Evolutionary conservation across 257 asterid species (phyloP).

Genomic region (Jaltomata sinuosa): DNA sequence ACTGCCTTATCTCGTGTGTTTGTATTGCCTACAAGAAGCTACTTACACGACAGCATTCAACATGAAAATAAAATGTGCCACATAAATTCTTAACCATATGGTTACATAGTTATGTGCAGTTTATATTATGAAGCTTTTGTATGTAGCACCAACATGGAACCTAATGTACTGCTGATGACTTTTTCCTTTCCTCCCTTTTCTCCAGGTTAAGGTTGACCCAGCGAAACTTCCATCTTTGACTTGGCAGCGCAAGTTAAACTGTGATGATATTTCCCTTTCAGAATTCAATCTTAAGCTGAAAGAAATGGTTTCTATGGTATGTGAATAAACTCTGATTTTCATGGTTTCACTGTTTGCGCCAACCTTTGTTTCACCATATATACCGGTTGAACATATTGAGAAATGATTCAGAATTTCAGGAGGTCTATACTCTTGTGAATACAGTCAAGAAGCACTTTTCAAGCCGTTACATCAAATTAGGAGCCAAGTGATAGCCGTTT

Average conservation of each 20-base stretch:
- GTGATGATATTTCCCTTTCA: slow-evolving; percentile 45
- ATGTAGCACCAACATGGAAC: not conserved
- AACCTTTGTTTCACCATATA: not conserved
- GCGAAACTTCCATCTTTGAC: slow-evolving; percentile 69
- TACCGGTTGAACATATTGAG: not conserved
- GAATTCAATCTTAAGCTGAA: slow-evolving; percentile 53
- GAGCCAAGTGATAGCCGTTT: not conserved
- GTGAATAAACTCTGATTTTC: slow-evolving; percentile 12
- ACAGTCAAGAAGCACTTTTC: not conserved
- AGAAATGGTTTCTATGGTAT: slow-evolving; percentile 71
- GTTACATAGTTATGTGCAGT: not conserved
- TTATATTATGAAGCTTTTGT: not conserved
- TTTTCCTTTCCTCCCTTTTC: slow-evolving; percentile 1
- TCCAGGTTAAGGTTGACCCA: slow-evolving; percentile 56
- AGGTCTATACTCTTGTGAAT: not conserved
- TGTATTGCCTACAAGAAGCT: not conserved
- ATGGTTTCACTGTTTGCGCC: not conserved
- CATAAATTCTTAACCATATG: not conserved
- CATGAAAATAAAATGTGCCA: not conserved
- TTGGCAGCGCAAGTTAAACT: slow-evolving; percentile 63
- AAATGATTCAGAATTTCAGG: not conserved
- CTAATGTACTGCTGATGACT: not conserved
- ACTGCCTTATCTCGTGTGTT: not conserved
- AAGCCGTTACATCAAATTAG: not conserved
- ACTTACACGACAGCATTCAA: not conserved